Base-by-base conservation (phyloP, 2,329 filamentous ascomycete genomes). In the Diaporthe vaccinii region DNA sequence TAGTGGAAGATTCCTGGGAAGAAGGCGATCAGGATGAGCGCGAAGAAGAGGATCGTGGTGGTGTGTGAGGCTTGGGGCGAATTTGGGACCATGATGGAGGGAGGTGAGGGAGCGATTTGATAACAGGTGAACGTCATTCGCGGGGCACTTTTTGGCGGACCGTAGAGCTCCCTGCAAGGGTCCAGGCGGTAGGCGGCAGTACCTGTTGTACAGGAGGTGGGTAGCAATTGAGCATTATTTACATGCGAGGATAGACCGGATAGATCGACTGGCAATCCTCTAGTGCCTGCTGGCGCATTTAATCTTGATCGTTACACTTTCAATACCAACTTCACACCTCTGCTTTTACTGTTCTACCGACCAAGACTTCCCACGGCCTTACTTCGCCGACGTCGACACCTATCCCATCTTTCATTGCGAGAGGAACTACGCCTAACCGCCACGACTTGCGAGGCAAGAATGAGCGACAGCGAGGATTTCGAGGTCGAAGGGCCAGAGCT, bases 381-480 rank as follows among this genome's bases (percentile, higher is more conserved):
- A 25, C 10, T 39, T 8, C 7, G 10, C 44, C 15, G 22, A 41
- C 34, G 25, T 55, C 65, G 22, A 39, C 9, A 20, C 10, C 46
- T 3, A 28, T 9, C 31, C 14, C 31, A 20, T 20, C 49, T 55
- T 41, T 22, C 34, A 51, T 31, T 5, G 15, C 65, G 17, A 7
- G 34, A 55, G 34, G n/a, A 22, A 28, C 65, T 6, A n/a, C 34
- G 34, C 7, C 34, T 4, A n/a, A 25, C 34, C 49, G 31, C 65
- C 25, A 36, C 49, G 34, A 4, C 46, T 17, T 17, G 28, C 46
- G n/a, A 10, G 55, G 53, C 59, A 49, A 83, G 76, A 67, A 92
- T 92, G 91, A 90, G 88, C 80, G 89, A 91, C 84, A 89, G 89
- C 79, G 90, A 91, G 71, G 90, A 92, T 62, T 86, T 88, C 79